phyloP scores from a whole-genome alignment of 2,329 filamentous ascomycete genomes.

The Colletotrichum musae region DNA sequence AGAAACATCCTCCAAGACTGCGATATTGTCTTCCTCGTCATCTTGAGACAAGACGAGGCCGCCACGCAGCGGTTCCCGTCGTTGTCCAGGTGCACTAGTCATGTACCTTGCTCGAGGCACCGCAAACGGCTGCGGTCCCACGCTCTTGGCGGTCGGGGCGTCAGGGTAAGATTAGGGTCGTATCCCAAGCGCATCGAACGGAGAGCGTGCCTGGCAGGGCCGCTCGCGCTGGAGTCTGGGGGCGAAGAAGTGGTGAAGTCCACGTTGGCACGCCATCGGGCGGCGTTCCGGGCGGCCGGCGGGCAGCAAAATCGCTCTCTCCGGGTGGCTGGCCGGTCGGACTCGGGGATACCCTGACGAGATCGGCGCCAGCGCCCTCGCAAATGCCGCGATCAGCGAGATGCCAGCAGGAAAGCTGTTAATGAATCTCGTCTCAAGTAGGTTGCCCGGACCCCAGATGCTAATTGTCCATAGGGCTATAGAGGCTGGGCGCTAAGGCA shows the following conservation, averaged over 20 bases:
- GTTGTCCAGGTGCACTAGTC: constrained; percentile 27
- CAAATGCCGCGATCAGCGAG: constrained; percentile 33
- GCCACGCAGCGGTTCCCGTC: constrained; percentile 4
- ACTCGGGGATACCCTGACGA: constrained; percentile 14
- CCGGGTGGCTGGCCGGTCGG: constrained; percentile 3
- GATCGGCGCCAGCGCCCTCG: constrained; percentile 24
- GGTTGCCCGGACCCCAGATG: constrained; percentile 9
- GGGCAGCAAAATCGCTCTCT: constrained; percentile 21
- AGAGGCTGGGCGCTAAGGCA: neutral
- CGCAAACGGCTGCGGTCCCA: constrained; percentile 13
- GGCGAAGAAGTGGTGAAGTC: too few species aligned
- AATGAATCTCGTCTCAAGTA: constrained; percentile 28
- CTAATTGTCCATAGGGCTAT: constrained; percentile 21
- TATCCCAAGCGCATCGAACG: constrained; percentile 21
- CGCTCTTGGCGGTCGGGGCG: constrained; percentile 16
- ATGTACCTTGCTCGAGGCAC: constrained; percentile 34
- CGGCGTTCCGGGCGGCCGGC: neutral
- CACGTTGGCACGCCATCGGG: constrained; percentile 5
- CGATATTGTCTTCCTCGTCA: neutral
- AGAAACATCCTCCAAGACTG: neutral
- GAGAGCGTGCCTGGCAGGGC: constrained; percentile 29
- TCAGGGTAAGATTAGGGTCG: constrained; percentile 35
- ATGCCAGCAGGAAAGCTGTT: constrained; percentile 5
- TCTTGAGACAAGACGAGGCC: constrained; percentile 9
- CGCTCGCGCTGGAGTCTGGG: neutral